These are phyloP conservation scores for Capsella bursapastoris DNA, from an alignment of 345 rosid species.

Conservation along the genomic window DNA sequence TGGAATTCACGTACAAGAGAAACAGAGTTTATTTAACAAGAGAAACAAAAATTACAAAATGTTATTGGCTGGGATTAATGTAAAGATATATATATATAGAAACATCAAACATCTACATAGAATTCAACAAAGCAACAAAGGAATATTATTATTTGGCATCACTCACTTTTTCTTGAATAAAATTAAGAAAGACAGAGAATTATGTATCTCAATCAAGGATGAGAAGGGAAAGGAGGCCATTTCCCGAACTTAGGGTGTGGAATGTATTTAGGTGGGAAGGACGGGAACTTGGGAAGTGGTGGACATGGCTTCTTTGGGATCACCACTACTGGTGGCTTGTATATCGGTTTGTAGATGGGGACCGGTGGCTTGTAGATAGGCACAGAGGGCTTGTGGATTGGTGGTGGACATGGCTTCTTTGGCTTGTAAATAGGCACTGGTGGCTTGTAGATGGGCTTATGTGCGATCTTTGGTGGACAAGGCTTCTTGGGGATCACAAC, in stretches of 20 bases:
- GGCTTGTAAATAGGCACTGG: constrained; percentile 38
- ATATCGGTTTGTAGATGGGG: not conserved
- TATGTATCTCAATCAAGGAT: constrained; percentile 13
- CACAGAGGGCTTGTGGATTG: constrained; percentile 29
- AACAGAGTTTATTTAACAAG: not conserved
- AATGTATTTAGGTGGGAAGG: constrained; percentile 49
- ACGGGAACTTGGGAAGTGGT: constrained; percentile 53
- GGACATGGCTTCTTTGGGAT: constrained; percentile 40
- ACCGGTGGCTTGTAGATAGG: constrained; percentile 9
- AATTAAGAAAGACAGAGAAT: not conserved
- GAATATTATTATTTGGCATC: not conserved
- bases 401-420: constrained; percentile 40
- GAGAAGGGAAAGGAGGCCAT: constrained; percentile 49
- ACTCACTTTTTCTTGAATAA: not conserved
- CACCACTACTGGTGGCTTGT: constrained; percentile 47
- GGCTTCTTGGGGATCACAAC: constrained; percentile 42
- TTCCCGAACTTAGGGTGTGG: constrained; percentile 56
- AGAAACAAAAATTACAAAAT: constrained; percentile 1
- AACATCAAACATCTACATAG: constrained; percentile 31
- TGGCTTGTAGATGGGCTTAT: constrained; percentile 25
- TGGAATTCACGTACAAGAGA: too few species aligned
- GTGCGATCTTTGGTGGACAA: constrained; percentile 33
- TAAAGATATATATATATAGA: not conserved
- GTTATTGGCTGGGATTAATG: constrained; percentile 21
- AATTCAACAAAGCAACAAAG: constrained; percentile 29